Base-by-base conservation (phyloP, 164 flowering plant species). In the Berberis thunbergii region DNA sequence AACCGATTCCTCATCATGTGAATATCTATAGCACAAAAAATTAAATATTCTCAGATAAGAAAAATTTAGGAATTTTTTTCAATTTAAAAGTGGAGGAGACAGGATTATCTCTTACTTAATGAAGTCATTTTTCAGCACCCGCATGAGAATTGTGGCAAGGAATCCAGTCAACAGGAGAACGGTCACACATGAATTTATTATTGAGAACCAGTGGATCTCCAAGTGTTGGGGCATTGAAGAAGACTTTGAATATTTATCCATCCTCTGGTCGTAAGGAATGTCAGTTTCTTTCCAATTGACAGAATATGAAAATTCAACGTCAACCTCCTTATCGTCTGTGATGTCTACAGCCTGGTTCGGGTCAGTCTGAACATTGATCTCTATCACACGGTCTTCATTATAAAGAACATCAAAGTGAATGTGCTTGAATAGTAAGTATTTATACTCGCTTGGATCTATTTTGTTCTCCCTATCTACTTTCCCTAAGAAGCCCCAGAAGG, bases 401-500 rank as follows among this genome's bases (percentile, higher is more conserved):
- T 83, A 83, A 38, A 70, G 69, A 49, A 85, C 56, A 7, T 81
- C 84, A 61, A 85, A 85, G n/a, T 78, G 80, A 43, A 83, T 73
- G 69, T 83, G 85, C 68, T 81, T 83, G 66, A 61, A 85, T 1
- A 83, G 77, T 63, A 73, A 75, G 70, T 83, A 85, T 65, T 65
- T 83, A 66, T 70, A 74, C 59, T 85, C 77, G 63, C 78, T 78
- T 0, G 83, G 83, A 45, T 81, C 85, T 57, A 59, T 41, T 61
- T 76, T 83, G 46, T 70, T 78, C 49, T 83, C 85, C 71, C 66
- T 77, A 3, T 83, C 81, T 63, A 83, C 77, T 64, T 74, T 85
- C 58, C 87, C 87, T 6, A 85, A 52, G 60, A 85, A 83, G 43
- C 84, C 87, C 89, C 89, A 85, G 44, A 85, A 74, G 9, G 89